Evolutionary conservation across 1,139 yeast genomes (phyloP), one percentile per base, ranked within the genome.

Genomic region (Starmera stellimalicola): DNA sequence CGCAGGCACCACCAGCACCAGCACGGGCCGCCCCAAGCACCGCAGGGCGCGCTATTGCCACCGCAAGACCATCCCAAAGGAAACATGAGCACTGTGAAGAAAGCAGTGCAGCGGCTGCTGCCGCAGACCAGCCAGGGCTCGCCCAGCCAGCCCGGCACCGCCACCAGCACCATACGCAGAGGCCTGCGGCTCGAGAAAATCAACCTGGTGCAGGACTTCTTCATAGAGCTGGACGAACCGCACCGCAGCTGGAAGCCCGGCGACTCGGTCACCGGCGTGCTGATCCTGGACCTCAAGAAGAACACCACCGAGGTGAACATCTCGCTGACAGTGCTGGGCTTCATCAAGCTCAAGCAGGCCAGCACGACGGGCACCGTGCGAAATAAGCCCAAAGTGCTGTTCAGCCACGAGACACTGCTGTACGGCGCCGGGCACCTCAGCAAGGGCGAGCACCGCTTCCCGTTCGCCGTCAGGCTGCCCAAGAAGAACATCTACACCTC

Each of bases 401-500:
- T 83, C 56, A 72, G 77, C 38, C 85, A 78, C 48, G 67, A 77
- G 8, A 72, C 79, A 12, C 58, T 64, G 28, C 68, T 84, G n/a
- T 83, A 80, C 58, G 94, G 93, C 1, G 65, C 56, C 25, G 57
- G 52, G 30, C 48, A 44, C 18, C 30, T 41, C 36, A 70, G 73
- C 30, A 75, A 76, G 44, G 96, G 96, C 19, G 91, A 83, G 49
- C 96, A 87, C 55, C 62, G 84, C 26, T 87, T 87, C 52, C 94
- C 94, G 11, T 87, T 87, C 50, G 74, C 80, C 33, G 83, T 85
- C 30, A 77, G 73, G 43, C 63, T 87, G 19, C 95, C 95, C 2
- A 68, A 68, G 44, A 75, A 72, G 45, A 69, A 82, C 41, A 66
- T 84, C 5, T 78, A 68, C 52, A 80, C 91, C 18, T 77, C 88